Evolutionary conservation across 208 protist species (phyloP).

Genomic region (Crithidia brevicula): DNA sequence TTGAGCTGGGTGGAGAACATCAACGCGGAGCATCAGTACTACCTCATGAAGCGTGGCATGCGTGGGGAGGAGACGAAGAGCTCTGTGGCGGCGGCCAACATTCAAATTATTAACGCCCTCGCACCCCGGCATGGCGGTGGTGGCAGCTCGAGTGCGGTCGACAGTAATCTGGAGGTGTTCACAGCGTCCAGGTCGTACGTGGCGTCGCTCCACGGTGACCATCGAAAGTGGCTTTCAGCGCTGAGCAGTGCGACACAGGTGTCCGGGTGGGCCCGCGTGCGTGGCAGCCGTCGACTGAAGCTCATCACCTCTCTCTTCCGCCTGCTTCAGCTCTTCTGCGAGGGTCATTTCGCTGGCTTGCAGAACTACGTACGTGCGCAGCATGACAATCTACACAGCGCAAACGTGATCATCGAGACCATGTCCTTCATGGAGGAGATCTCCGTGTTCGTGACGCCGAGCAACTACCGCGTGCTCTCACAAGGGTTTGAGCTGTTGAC

Average conservation of each 20-base stretch:
- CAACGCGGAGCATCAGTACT: constrained; percentile 71
- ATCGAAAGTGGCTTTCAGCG: constrained; percentile 9
- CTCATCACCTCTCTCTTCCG: constrained; percentile 73
- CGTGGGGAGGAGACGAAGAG: constrained; percentile 18
- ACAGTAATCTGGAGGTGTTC: constrained; percentile 24
- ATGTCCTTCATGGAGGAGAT: constrained; percentile 69
- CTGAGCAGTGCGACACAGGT: constrained; percentile 21
- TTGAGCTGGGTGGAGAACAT: constrained; percentile 51
- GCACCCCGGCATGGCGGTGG: constrained; percentile 7
- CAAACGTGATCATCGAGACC: constrained; percentile 86
- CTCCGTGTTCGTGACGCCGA: constrained; percentile 47
- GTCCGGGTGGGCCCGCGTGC: constrained; percentile 62
- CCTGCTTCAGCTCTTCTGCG: constrained; percentile 93
- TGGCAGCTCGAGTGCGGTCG: not conserved
- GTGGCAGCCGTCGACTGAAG: constrained; percentile 45
- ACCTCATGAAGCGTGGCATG: constrained; percentile 61
- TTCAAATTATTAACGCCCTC: constrained; percentile 55
- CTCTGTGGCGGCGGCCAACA: constrained; percentile 32
- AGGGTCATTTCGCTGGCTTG: constrained; percentile 88
- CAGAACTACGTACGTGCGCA: constrained; percentile 93
- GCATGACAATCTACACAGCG: constrained; percentile 77
- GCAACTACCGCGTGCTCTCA: constrained; percentile 51
- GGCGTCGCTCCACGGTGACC: constrained; percentile 6
- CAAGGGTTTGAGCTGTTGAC: constrained; percentile 87
- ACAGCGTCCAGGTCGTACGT: constrained; percentile 18